A percentile compares a stretch with the other conserved stretches of the same genome.
phyloP scores from a whole-genome alignment of 2,329 filamentous ascomycete genomes.

The Fusarium hainanense region DNA sequence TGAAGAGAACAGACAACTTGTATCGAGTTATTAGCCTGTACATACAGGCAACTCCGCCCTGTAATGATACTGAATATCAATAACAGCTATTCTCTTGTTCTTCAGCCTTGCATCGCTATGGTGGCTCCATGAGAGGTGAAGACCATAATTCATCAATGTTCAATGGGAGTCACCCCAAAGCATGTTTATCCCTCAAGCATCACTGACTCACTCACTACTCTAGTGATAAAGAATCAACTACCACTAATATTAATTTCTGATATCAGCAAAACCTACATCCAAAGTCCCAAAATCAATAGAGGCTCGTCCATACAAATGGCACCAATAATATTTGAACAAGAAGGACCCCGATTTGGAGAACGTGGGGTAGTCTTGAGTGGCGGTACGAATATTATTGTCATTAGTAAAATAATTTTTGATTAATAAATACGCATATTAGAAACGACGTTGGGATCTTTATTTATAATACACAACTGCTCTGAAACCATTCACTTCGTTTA shows the following conservation, averaged over 20 bases:
- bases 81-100: too few relatives aligned
- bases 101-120: rapidly evolving
- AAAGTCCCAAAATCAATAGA: rapidly evolving
- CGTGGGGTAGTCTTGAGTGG: not conserved
- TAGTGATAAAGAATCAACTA: too few relatives aligned
- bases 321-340: not conserved
- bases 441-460: not conserved
- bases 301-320: too few relatives aligned
- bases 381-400: not conserved
- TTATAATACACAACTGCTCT: not conserved
- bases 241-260: not conserved
- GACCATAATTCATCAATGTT: too few relatives aligned
- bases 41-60: not conserved
- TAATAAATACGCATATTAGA: not conserved
- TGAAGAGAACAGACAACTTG: not conserved
- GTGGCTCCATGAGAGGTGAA: rapidly evolving
- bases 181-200: not conserved
- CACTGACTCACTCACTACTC: not conserved
- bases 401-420: not conserved
- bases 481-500: not conserved
- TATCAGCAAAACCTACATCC: not conserved
- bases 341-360: not conserved
- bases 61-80: too few relatives aligned
- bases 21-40: not conserved
- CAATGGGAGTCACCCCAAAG: not conserved